Conservation (phyloP, 306 rosid genomes). For the Acmispon strigosus region DNA sequence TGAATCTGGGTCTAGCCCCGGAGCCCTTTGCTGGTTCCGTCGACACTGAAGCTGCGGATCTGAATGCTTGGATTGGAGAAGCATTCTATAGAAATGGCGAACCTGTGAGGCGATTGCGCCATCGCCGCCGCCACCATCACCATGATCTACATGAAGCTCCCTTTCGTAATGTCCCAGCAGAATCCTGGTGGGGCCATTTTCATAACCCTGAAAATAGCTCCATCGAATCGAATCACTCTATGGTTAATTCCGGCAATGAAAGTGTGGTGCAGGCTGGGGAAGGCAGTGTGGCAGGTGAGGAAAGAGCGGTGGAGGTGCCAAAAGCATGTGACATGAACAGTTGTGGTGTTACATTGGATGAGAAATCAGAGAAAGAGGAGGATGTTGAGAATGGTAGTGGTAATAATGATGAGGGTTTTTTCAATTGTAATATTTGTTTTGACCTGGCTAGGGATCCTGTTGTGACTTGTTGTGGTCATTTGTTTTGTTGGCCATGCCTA, state of each 20-base stretch:
- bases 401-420: slow-evolving; percentile 52
- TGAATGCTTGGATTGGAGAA: slow-evolving; percentile 32
- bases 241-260: slow-evolving; percentile 37
- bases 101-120: slow-evolving; percentile 38
- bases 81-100: slow-evolving; percentile 34
- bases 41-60: slow-evolving; percentile 17
- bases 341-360: slow-evolving; percentile 22
- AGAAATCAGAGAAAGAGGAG: slow-evolving; percentile 36
- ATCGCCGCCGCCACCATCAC: background rate
- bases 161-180: slow-evolving; percentile 11
- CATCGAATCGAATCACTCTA: slow-evolving; percentile 36
- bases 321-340: slow-evolving; percentile 46
- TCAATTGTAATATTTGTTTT: slow-evolving; percentile 64
- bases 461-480: slow-evolving; percentile 65
- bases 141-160: slow-evolving; percentile 16
- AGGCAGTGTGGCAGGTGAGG: slow-evolving; percentile 50
- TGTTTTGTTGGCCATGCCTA: slow-evolving; percentile 64
- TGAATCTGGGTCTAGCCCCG: slow-evolving; percentile 58
- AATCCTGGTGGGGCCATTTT: slow-evolving; percentile 21
- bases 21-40: slow-evolving; percentile 25
- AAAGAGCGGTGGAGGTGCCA: slow-evolving; percentile 26
- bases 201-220: background rate
- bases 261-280: slow-evolving; percentile 41
- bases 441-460: slow-evolving; percentile 56
- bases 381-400: too few relatives aligned